Conservation (phyloP, 2,329 filamentous ascomycete genomes). For the Exophiala xenobiotica region DNA sequence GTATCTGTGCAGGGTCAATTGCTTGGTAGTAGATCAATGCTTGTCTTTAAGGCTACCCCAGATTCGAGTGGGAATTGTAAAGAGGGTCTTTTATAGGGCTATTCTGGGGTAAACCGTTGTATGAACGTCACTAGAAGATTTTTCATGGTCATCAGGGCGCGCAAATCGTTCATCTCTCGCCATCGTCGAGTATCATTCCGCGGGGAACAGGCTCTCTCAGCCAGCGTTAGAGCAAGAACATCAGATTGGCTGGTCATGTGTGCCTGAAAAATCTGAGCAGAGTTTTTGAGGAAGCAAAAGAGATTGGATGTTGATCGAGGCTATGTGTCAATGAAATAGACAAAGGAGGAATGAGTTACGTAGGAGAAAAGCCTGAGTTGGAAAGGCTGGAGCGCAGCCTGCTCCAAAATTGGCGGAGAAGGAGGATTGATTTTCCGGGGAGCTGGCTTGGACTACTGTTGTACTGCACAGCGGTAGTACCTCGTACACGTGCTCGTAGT, state of each 20-base stretch:
- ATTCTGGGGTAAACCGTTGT: not conserved
- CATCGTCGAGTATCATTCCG: not conserved
- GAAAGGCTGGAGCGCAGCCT: conserved; percentile 3
- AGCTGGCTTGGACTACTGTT: not conserved
- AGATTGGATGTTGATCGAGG: conserved; percentile 14
- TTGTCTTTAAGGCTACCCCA: not conserved
- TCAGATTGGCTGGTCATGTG: conserved; percentile 17
- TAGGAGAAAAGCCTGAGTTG: too few species aligned
- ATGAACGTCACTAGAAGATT: not conserved
- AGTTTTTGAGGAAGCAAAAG: not conserved
- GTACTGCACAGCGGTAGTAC: too few species aligned
- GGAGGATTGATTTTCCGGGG: conserved; percentile 7
- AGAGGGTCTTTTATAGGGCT: not conserved
- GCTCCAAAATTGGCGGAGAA: conserved; percentile 4
- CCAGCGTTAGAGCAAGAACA: conserved; percentile 4
- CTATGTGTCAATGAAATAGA: conserved; percentile 20
- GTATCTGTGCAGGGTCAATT: not conserved
- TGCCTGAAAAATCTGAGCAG: conserved; percentile 8
- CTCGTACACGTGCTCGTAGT: too few species aligned
- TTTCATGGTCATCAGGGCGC: conserved; percentile 4
- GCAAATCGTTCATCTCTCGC: not conserved
- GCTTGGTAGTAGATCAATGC: conserved; percentile 4
- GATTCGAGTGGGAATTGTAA: not conserved
- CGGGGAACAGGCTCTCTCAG: not conserved
- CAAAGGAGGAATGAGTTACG: conserved; percentile 18